Percentiles rank a stretch among this genome's conserved stretches.
These are phyloP conservation scores for Cryptosporidium tyzzeri DNA, from an alignment of 169 alveolate genomes.

Conservation along the genomic window DNA sequence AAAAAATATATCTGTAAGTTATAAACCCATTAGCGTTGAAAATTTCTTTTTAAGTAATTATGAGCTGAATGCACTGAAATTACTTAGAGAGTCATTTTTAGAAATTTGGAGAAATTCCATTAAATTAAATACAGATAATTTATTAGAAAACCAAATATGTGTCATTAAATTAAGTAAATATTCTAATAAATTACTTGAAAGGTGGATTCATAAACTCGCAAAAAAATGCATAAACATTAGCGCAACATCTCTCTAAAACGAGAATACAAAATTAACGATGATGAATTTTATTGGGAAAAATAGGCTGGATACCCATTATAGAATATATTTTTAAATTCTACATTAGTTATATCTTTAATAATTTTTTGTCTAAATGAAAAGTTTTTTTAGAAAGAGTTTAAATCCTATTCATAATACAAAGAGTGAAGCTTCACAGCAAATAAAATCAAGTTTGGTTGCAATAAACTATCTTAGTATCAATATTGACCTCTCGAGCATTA, in stretches of 20 bases:
- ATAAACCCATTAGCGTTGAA: neutral
- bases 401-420: neutral
- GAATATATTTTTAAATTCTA: neutral
- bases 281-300: neutral
- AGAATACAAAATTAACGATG: neutral
- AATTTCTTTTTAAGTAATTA: neutral
- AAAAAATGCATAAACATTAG: slow-evolving; percentile 54
- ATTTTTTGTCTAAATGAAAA: slow-evolving; percentile 15
- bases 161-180: neutral
- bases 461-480: slow-evolving; percentile 26
- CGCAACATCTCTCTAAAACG: slow-evolving; percentile 27
- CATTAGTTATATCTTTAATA: neutral
- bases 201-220: slow-evolving; percentile 57
- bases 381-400: neutral
- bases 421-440: slow-evolving; percentile 11
- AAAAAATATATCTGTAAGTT: slow-evolving; percentile 1
- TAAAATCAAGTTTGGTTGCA: slow-evolving; percentile 56
- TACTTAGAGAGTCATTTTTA: slow-evolving; percentile 48
- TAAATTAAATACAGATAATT: neutral
- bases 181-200: slow-evolving; percentile 38
- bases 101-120: slow-evolving; percentile 30
- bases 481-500: slow-evolving; percentile 30
- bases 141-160: neutral
- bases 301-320: neutral
- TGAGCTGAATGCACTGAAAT: slow-evolving; percentile 17